Base-by-base conservation (phyloP, 148 eudicot species). In the Amaranthus palmeri region DNA sequence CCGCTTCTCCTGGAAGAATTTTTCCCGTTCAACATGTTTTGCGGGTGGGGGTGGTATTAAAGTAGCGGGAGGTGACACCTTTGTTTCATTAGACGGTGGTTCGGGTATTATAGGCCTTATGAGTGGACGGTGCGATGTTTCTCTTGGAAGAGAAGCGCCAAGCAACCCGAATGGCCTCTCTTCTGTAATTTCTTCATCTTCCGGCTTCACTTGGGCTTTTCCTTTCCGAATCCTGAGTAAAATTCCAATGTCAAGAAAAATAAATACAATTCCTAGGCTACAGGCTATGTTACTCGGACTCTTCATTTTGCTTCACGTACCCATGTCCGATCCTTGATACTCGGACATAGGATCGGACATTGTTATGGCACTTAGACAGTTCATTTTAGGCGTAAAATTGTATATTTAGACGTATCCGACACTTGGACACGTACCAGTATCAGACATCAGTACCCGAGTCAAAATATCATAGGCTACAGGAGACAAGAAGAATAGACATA, bases 31-130 rank as follows among this genome's bases (percentile, higher is more conserved):
- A 10, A 83, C 75, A 62, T 91, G 99, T 72, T 91, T 95, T 44
- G 99, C 86, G 43, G 99, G 99, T 0, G 99, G 99, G 44, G 99
- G 99, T 17, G 99, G 99, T 75, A 95, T 85, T 18, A 67, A 70
- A 42, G 85, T 83, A 57, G 86, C 82, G 49, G 86, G 74, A 72
- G 79, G 75, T 52, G 57, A 54, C 41, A 49, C 65, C 71, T 51
- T 80, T 15, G 71, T 7, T 67, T 85, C 93, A 40, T 62, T 84
- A 25, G 78, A 60, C 8, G 83, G 68, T 51, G 80, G 67, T 64
- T 83, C 90, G 5, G 71, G 66, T 64, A 66, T 64, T 71, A 85
- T 25, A 10, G 97, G 84, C 41, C 96, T 80, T 75, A 86, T 85
- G 7, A 86, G 90, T 2, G 96, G 92, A 67, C 91, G 98, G 67